Conservation (phyloP, 2,329 filamentous ascomycete species). For the Ascosphaera apis region DNA sequence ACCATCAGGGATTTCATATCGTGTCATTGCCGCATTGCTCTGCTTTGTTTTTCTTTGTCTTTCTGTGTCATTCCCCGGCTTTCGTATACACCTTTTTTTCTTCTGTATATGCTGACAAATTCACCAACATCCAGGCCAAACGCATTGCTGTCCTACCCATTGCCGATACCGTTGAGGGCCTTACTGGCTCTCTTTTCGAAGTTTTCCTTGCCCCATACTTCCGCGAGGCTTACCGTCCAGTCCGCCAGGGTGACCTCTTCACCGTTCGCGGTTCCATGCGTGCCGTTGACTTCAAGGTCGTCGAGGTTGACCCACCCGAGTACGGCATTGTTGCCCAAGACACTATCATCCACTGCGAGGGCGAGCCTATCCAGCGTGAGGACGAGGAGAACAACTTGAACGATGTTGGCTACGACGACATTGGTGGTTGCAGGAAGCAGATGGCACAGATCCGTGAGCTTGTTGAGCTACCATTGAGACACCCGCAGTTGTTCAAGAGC, state of each 20-base stretch:
- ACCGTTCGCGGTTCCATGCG: conserved; percentile 95
- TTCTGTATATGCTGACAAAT: no score
- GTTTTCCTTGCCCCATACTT: conserved; percentile 99
- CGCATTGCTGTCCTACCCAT: conserved; percentile 96
- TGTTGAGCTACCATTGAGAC: conserved; percentile 86
- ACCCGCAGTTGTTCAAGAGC: conserved; percentile 98
- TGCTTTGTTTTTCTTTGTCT: neutral
- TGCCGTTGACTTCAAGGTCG: conserved; percentile 98
- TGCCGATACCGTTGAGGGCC: conserved; percentile 90
- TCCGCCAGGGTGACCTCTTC: conserved; percentile 93
- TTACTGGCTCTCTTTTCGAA: conserved; percentile 94
- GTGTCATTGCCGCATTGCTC: neutral
- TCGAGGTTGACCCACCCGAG: conserved; percentile 94
- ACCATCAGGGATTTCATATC: neutral
- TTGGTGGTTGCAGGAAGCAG: conserved; percentile 97
- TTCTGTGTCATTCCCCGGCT: neutral
- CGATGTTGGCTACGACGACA: conserved; percentile 97
- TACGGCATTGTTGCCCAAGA: conserved; percentile 98
- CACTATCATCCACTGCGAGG: conserved; percentile 96
- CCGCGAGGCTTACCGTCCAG: conserved; percentile 93
- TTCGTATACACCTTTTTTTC: no score
- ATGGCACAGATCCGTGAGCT: conserved; percentile 99
- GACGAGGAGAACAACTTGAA: conserved; percentile 99
- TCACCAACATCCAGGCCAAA: conserved; percentile 46
- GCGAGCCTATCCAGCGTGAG: conserved; percentile 87